Percentiles rank a stretch among this genome's conserved stretches.
phyloP scores from a whole-genome alignment of 495 filamentous ascomycete genomes.

The Coniosporium apollinis region DNA sequence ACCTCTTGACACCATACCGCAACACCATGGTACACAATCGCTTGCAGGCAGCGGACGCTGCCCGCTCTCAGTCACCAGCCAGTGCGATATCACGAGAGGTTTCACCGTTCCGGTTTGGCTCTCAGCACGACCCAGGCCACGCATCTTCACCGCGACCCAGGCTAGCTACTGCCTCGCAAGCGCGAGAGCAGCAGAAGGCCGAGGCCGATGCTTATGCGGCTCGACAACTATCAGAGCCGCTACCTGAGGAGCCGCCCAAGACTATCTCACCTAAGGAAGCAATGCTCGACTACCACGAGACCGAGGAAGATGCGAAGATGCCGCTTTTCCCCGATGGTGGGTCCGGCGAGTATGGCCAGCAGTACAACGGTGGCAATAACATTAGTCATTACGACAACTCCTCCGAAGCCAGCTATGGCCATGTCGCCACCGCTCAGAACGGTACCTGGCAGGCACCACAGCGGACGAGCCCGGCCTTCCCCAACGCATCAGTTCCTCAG shows the following conservation, averaged over 20 bases:
- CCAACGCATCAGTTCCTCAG: conserved; percentile 15
- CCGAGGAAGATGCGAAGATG: conserved; percentile 47
- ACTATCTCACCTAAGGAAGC: conserved; percentile 97
- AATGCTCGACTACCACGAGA: conserved; percentile 63
- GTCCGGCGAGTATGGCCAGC: conserved; percentile 30
- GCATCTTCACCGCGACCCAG: conserved; percentile 23
- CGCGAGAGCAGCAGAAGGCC: conserved; percentile 42
- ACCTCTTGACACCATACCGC: conserved; percentile 35
- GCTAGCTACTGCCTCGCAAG: conserved; percentile 39
- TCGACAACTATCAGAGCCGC: conserved; percentile 17
- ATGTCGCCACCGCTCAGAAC: too few relatives aligned
- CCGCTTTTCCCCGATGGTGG: conserved; percentile 45
- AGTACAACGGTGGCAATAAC: conserved; percentile 18
- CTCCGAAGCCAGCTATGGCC: conserved; percentile 23
- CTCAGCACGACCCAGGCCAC: conserved; percentile 39
- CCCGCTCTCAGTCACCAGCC: conserved; percentile 39
- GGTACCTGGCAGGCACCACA: too few relatives aligned
- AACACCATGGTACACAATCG: conserved; percentile 54
- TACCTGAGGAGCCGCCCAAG: conserved; percentile 44
- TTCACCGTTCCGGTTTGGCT: conserved; percentile 71
- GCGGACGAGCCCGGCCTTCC: conserved; percentile 11
- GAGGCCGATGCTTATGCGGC: conserved; percentile 37
- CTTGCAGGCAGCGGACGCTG: conserved; percentile 61
- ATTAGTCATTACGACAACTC: conserved; percentile 20
- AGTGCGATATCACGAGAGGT: conserved; percentile 42